Evolutionary conservation across 140 eudicot genomes (phyloP).

Genomic region (Artemisia princeps): DNA sequence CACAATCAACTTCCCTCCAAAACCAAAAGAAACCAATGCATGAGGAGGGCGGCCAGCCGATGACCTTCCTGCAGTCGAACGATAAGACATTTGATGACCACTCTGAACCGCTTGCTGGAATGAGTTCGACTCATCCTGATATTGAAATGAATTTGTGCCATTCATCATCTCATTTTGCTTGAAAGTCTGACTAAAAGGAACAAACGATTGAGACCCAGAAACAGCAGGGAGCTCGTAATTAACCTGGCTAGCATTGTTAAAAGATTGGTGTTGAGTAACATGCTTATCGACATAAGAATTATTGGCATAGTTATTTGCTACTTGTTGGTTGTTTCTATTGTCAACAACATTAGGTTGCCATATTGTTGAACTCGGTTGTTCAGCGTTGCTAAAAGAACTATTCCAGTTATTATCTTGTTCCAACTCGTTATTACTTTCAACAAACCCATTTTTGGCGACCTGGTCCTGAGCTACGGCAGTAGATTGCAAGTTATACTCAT

Average conservation of each 20-base stretch:
- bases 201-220: slow-evolving; percentile 42
- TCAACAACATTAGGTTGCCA: slow-evolving; percentile 40
- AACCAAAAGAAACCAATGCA: slow-evolving; percentile 85
- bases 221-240: slow-evolving; percentile 33
- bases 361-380: slow-evolving; percentile 40
- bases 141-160: slow-evolving; percentile 33
- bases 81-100: slow-evolving; percentile 42
- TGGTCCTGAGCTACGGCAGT: slow-evolving; percentile 37
- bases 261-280: slow-evolving; percentile 40
- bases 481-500: slow-evolving; percentile 45
- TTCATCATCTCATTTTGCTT: slow-evolving; percentile 41
- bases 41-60: slow-evolving; percentile 91
- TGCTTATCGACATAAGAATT: slow-evolving; percentile 30
- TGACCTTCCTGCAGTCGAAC: slow-evolving; percentile 56
- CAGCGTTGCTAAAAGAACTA: slow-evolving; percentile 34
- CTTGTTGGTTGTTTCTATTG: slow-evolving; percentile 26
- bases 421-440: slow-evolving; percentile 28
- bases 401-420: slow-evolving; percentile 44
- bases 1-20: slow-evolving; percentile 88
- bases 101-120: slow-evolving; percentile 30
- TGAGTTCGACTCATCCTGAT: slow-evolving; percentile 32
- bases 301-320: slow-evolving; percentile 27
- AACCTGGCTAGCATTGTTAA: slow-evolving; percentile 32
- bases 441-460: slow-evolving; percentile 43
- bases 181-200: slow-evolving; percentile 34